Evolutionary conservation across 129 eudicot genomes (phyloP).

Genomic region (Flaveria linearis): DNA sequence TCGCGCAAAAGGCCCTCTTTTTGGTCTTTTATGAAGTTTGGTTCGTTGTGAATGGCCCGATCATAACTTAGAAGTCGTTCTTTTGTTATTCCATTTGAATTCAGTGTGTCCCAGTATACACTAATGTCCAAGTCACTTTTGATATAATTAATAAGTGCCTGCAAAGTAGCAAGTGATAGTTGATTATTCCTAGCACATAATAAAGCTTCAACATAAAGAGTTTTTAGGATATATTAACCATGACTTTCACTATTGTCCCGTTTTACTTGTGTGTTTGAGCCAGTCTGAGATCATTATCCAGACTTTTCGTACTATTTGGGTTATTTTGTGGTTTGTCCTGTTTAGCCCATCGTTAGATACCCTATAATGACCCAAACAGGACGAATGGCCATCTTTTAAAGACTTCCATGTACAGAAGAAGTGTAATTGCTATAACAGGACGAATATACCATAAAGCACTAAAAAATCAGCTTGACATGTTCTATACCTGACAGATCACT

Average conservation of each 20-base stretch:
- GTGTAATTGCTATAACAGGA: neutral
- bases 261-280: neutral
- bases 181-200: neutral
- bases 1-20: slow-evolving; percentile 97
- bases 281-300: neutral
- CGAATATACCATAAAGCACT: neutral
- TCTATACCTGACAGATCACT: slow-evolving; percentile 85
- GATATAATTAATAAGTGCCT: slow-evolving; percentile 95
- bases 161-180: slow-evolving; percentile 23
- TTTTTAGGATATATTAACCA: neutral
- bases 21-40: slow-evolving; percentile 75
- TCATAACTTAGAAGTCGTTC: slow-evolving; percentile 98
- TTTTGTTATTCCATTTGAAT: slow-evolving; percentile 91
- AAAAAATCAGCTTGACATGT: slow-evolving; percentile 12
- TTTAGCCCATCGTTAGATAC: neutral
- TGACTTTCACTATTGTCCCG: neutral
- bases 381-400: neutral
- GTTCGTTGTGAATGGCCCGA: slow-evolving; percentile 88
- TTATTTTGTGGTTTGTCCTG: neutral
- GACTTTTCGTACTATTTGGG: neutral
- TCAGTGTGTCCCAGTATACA: slow-evolving; percentile 92
- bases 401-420: neutral
- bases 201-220: neutral
- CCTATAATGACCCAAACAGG: neutral
- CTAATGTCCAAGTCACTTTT: slow-evolving; percentile 76